These are phyloP conservation scores for Cynara cardunculus DNA, from an alignment of 129 eudicot genomes.

Conservation along the genomic window DNA sequence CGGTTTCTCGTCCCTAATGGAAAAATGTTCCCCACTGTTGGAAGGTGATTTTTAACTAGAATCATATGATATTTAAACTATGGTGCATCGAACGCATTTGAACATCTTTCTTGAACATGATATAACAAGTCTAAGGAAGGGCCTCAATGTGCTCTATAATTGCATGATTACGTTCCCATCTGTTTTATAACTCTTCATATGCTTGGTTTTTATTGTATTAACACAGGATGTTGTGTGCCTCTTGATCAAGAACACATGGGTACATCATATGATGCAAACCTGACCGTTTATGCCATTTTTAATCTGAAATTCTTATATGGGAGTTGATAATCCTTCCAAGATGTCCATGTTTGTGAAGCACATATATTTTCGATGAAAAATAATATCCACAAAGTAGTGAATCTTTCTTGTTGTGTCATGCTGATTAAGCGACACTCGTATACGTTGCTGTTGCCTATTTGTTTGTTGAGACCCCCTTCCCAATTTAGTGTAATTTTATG, in stretches of 20 bases:
- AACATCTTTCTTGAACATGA: background rate
- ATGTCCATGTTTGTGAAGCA: background rate
- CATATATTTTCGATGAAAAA: background rate
- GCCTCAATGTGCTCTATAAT: background rate
- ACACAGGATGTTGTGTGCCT: background rate
- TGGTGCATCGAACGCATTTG: background rate
- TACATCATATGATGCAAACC: background rate
- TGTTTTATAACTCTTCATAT: background rate
- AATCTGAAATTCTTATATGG: background rate
- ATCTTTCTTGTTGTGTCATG: background rate
- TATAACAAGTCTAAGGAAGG: background rate
- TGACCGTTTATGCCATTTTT: background rate
- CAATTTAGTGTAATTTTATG: background rate
- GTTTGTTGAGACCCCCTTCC: background rate
- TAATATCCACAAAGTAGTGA: background rate
- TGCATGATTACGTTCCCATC: background rate
- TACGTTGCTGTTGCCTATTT: background rate
- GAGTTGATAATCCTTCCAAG: background rate
- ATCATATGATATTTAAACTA: background rate
- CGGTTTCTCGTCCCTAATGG: constrained; percentile 92
- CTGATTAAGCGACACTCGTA: background rate
- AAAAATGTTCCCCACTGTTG: constrained; percentile 91
- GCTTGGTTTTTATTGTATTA: background rate
- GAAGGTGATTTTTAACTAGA: constrained; percentile 54
- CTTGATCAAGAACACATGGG: background rate